Conservation (phyloP, 345 rosid genomes). For the Crucihimalaya himalaica region DNA sequence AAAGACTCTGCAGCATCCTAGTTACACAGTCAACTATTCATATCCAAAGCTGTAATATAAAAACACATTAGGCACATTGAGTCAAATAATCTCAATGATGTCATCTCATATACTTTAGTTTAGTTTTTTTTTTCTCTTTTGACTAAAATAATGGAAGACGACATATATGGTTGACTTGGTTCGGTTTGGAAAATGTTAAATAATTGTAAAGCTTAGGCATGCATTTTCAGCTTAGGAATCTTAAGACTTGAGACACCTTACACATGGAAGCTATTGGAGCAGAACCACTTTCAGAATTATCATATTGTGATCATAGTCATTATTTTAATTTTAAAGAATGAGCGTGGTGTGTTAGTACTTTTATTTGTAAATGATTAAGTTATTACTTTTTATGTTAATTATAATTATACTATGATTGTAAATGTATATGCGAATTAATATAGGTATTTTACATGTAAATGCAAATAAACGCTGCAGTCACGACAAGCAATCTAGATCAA, state of each 20-base stretch:
- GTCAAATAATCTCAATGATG: slow-evolving; percentile 4
- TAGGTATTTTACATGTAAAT: neutral
- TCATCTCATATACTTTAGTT: neutral
- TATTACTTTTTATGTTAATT: too few relatives aligned
- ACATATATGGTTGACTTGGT: slow-evolving; percentile 30
- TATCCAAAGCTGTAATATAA: slow-evolving; percentile 30
- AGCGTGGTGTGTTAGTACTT: neutral
- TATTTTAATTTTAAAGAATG: neutral
- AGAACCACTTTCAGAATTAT: neutral
- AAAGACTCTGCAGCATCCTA: slow-evolving; percentile 24
- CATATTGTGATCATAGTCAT: neutral
- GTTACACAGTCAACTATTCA: slow-evolving; percentile 25
- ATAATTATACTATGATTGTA: neutral
- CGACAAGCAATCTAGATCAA: neutral
- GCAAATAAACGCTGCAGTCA: neutral
- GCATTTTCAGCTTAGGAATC: slow-evolving; percentile 18
- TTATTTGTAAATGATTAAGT: neutral
- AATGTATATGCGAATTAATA: neutral
- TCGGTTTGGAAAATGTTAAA: neutral
- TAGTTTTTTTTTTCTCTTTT: neutral
- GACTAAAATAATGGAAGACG: slow-evolving; percentile 18
- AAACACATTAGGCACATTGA: neutral
- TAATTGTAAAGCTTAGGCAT: neutral
- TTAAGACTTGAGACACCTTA: slow-evolving; percentile 33
- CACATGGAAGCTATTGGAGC: slow-evolving; percentile 26